Conservation (phyloP, 1,139 yeast species). For the Pichia sp. region DNA sequence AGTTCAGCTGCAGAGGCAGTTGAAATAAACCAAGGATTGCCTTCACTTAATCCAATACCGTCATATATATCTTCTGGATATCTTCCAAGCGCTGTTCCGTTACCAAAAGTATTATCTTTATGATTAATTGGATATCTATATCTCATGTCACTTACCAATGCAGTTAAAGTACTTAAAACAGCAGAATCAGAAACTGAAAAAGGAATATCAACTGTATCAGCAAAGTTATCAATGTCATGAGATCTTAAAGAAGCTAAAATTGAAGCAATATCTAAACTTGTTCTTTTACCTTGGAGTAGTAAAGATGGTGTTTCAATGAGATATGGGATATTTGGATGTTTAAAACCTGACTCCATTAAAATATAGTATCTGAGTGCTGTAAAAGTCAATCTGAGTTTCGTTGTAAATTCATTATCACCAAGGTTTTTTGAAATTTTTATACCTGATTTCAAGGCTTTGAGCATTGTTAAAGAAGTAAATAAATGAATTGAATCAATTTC, state of each 20-base stretch:
- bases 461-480: conserved; percentile 70
- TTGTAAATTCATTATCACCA: conserved; percentile 31
- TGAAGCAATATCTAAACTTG: conserved; percentile 77
- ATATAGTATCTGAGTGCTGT: conserved; percentile 36
- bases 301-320: conserved; percentile 62
- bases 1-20: conserved; percentile 75
- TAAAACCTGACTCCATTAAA: conserved; percentile 41
- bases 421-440: conserved; percentile 37
- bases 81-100: conserved; percentile 78
- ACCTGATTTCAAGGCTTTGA: conserved; percentile 62
- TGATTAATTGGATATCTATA: conserved; percentile 70
- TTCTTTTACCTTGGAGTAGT: conserved; percentile 35
- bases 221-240: conserved; percentile 42
- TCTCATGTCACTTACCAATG: conserved; percentile 61
- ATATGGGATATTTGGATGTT: conserved; percentile 40
- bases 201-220: conserved; percentile 38
- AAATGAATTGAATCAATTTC: conserved; percentile 71
- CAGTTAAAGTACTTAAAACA: conserved; percentile 52
- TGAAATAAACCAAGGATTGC: conserved; percentile 93
- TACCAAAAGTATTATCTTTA: conserved; percentile 33
- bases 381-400: conserved; percentile 28
- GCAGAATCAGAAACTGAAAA: conserved; percentile 51
- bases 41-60: conserved; percentile 66
- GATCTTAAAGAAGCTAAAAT: conserved; percentile 62
- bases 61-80: conserved; percentile 92